Evolutionary conservation across 73 alveolate genomes (phyloP).

Genomic region (Tetrahymena elliotti): DNA sequence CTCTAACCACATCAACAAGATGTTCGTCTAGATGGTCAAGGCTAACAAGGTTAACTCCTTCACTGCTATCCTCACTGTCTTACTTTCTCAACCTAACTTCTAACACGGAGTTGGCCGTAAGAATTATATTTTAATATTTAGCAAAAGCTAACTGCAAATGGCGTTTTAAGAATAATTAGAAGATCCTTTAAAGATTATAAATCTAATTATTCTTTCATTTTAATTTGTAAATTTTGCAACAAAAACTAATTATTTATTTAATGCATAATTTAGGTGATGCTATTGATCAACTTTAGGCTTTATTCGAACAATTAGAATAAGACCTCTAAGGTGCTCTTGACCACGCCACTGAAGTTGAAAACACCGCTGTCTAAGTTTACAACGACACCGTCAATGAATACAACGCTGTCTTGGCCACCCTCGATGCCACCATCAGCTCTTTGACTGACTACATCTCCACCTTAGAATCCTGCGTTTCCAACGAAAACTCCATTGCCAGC

Average conservation of each 20-base stretch:
- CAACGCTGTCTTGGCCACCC: neutral
- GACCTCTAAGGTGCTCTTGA: neutral
- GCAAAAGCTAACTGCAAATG: neutral
- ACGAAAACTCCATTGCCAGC: conserved; percentile 24
- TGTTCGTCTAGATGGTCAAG: neutral
- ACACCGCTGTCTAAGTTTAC: neutral
- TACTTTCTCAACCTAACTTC: neutral
- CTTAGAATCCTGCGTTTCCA: conserved; percentile 24
- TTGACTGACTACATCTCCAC: conserved; percentile 19
- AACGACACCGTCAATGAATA: neutral
- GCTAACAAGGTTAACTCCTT: conserved; percentile 1
- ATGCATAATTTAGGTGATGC: neutral
- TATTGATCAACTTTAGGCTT: neutral
- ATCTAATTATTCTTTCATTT: neutral
- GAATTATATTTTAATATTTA: neutral
- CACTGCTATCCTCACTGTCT: neutral
- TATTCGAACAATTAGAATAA: neutral
- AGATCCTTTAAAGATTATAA: too few species aligned
- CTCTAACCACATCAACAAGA: neutral
- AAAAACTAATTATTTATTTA: neutral
- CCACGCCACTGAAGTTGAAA: conserved; percentile 1
- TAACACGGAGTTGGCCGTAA: neutral
- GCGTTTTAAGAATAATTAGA: neutral
- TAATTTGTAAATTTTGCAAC: too few species aligned
- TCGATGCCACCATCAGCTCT: neutral